Conservation (phyloP, 441 rosid species). For the Syzygium malaccense region DNA sequence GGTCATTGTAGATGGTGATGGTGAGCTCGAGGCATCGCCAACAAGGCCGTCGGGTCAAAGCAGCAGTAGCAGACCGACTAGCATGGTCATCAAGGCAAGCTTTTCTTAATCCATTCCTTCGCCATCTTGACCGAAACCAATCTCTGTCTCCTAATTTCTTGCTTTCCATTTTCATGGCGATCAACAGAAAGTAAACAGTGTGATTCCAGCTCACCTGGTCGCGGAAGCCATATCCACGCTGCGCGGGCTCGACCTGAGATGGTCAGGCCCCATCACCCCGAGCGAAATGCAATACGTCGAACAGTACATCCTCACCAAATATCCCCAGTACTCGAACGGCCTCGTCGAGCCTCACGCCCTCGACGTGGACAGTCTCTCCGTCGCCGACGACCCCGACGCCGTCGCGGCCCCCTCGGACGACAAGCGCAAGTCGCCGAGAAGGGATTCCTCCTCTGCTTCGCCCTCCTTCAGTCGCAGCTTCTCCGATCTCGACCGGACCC, state of each 20-base stretch:
- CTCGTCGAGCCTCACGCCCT: slow-evolving; percentile 41
- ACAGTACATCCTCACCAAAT: slow-evolving; percentile 64
- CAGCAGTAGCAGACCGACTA: neutral
- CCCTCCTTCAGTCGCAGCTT: slow-evolving; percentile 39
- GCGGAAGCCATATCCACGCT: slow-evolving; percentile 75
- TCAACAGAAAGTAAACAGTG: slow-evolving; percentile 45
- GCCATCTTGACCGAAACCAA: neutral
- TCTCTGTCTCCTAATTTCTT: neutral
- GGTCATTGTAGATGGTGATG: neutral
- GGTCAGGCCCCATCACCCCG: slow-evolving; percentile 80
- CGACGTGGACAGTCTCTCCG: slow-evolving; percentile 55
- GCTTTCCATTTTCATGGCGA: neutral
- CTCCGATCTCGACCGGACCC: slow-evolving; percentile 47
- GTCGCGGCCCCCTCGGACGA: slow-evolving; percentile 19
- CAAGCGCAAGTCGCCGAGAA: slow-evolving; percentile 33
- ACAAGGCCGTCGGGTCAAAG: neutral
- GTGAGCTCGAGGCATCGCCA: neutral
- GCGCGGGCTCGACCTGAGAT: slow-evolving; percentile 64
- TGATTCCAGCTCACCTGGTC: slow-evolving; percentile 59
- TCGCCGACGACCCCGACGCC: slow-evolving; percentile 40
- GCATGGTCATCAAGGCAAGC: neutral
- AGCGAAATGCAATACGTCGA: slow-evolving; percentile 68
- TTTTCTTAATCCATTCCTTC: neutral
- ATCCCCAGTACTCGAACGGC: slow-evolving; percentile 56
- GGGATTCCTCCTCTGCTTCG: slow-evolving; percentile 15